phyloP scores from a whole-genome alignment of 2,329 filamentous ascomycete genomes.

The Epicoccum sorghinum region DNA sequence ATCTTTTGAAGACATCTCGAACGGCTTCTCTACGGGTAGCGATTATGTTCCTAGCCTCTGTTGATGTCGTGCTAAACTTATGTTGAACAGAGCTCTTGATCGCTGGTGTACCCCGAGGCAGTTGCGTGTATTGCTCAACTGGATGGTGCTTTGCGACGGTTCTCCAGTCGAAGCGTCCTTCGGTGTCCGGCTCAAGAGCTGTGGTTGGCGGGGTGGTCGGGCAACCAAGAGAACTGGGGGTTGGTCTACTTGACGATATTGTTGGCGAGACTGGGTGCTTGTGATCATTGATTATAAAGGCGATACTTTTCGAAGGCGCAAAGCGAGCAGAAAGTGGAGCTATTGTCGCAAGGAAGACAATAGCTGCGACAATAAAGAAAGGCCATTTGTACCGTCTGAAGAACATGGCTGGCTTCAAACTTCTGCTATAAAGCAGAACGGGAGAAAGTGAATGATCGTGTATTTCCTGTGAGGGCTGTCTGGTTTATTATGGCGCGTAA shows the following conservation, averaged over 20 bases:
- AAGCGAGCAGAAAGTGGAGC: constrained; percentile 16
- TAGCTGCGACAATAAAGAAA: constrained; percentile 8
- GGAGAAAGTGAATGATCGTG: too few relatives aligned
- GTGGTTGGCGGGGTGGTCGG: constrained; percentile 18
- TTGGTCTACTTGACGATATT: not conserved
- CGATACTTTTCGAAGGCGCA: constrained; percentile 3
- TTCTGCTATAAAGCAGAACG: too few relatives aligned
- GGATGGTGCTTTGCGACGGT: constrained; percentile 21
- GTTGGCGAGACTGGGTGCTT: not conserved
- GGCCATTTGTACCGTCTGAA: constrained; percentile 21
- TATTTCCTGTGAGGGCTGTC: not conserved
- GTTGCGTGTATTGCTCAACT: constrained; percentile 72
- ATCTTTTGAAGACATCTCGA: constrained; percentile 76
- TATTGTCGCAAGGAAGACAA: constrained; percentile 17
- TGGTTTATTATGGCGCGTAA: constrained; percentile 2
- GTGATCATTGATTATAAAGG: constrained; percentile 8
- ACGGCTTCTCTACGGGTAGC: constrained; percentile 70
- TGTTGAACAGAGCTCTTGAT: constrained; percentile 7
- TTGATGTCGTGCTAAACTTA: constrained; percentile 3
- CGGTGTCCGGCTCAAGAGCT: constrained; percentile 15
- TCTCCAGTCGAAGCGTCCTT: constrained; percentile 22
- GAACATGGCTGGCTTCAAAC: constrained; percentile 13
- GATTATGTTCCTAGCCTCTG: constrained; percentile 39
- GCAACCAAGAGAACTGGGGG: constrained; percentile 10
- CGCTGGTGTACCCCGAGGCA: constrained; percentile 64